Conservation (phyloP, 1,284 basidiomycete species). For the Fomitopsis betulina region DNA sequence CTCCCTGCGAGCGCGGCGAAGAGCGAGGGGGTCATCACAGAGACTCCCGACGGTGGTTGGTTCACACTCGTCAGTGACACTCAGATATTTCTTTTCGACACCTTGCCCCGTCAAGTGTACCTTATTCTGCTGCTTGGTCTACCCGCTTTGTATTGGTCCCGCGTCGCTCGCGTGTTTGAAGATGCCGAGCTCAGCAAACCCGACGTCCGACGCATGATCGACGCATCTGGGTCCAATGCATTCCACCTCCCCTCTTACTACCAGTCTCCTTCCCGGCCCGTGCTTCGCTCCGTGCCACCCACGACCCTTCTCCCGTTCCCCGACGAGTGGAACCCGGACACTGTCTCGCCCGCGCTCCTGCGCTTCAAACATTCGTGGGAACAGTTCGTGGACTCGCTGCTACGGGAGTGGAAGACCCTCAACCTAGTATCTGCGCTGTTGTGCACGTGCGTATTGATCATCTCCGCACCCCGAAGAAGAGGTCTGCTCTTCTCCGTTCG, state of each 20-base stretch:
- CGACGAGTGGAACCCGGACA: slow-evolving; percentile 56
- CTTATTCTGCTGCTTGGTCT: slow-evolving; percentile 62
- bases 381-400: slow-evolving; percentile 59
- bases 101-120: slow-evolving; percentile 56
- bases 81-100: slow-evolving; percentile 39
- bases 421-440: slow-evolving; percentile 71
- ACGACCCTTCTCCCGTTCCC: slow-evolving; percentile 44
- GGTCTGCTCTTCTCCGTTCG: slow-evolving; percentile 1
- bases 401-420: slow-evolving; percentile 74
- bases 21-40: background rate
- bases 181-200: slow-evolving; percentile 71
- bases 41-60: slow-evolving; percentile 10
- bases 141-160: slow-evolving; percentile 69
- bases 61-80: slow-evolving; percentile 9
- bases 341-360: slow-evolving; percentile 55
- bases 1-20: slow-evolving; percentile 9
- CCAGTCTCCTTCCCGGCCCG: slow-evolving; percentile 10
- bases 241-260: slow-evolving; percentile 9
- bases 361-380: slow-evolving; percentile 74
- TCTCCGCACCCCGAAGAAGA: slow-evolving; percentile 3
- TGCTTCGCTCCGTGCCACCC: slow-evolving; percentile 2
- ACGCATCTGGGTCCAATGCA: slow-evolving; percentile 29
- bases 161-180: slow-evolving; percentile 66
- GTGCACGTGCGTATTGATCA: slow-evolving; percentile 48
- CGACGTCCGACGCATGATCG: slow-evolving; percentile 67